Evolutionary conservation across 495 filamentous ascomycete genomes (phyloP).

Genomic region (Penicillium dipodomyicola): DNA sequence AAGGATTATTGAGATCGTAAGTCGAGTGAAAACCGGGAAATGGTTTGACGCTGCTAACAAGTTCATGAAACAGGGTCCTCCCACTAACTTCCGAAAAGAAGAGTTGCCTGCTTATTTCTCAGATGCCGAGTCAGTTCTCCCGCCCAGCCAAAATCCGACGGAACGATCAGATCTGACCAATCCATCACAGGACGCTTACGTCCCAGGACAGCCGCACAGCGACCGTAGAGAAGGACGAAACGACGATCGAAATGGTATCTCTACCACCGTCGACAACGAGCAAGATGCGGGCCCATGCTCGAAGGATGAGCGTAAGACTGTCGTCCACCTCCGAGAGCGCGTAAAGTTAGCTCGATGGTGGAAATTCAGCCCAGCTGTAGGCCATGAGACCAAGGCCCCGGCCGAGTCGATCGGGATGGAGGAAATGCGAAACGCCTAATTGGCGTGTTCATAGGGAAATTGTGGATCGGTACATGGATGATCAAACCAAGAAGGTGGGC

Average conservation of each 20-base stretch:
- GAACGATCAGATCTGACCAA: conserved; percentile 34
- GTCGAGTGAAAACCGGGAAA: conserved; percentile 10
- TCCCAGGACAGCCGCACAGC: conserved; percentile 35
- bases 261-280: conserved; percentile 31
- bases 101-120: conserved; percentile 40
- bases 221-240: conserved; percentile 33
- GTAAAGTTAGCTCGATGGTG: conserved; percentile 20
- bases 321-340: conserved; percentile 24
- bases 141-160: conserved; percentile 18
- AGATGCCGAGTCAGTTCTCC: conserved; percentile 46
- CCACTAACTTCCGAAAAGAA: conserved; percentile 49
- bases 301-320: conserved; percentile 35
- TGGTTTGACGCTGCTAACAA: conserved; percentile 6
- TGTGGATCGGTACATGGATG: background rate
- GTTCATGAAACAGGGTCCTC: conserved; percentile 33
- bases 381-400: conserved; percentile 6
- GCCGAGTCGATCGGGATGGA: background rate
- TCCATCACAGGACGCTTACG: conserved; percentile 39
- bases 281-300: conserved; percentile 35
- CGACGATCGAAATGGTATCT: conserved; percentile 26
- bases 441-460: background rate
- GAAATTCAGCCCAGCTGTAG: conserved; percentile 2
- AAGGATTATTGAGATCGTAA: conserved; percentile 40
- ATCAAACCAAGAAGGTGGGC: conserved; percentile 48
- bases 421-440: background rate